Conservation (phyloP, 345 rosid species). For the Lepidium aucheri region DNA sequence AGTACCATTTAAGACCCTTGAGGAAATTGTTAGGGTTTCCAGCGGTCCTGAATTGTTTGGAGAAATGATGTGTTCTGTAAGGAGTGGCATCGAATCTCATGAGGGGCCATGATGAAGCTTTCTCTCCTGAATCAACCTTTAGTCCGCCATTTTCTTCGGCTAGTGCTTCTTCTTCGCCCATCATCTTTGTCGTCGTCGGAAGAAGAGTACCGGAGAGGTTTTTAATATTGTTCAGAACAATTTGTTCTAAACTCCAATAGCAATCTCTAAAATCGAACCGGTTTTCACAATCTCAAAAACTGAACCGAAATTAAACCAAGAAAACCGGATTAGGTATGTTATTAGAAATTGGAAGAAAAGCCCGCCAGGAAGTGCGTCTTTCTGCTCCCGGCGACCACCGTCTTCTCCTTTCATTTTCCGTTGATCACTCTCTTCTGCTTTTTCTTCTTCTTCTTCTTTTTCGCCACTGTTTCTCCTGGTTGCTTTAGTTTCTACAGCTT, state of each 20-base stretch:
- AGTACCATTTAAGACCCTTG: constrained; percentile 76
- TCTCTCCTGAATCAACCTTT: constrained; percentile 21
- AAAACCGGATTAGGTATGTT: constrained; percentile 11
- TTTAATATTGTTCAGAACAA: too few relatives aligned
- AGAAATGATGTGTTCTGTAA: constrained; percentile 56
- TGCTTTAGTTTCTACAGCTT: background rate
- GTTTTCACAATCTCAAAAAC: background rate
- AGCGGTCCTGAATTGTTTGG: constrained; percentile 49
- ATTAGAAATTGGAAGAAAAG: constrained; percentile 15
- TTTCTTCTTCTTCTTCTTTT: background rate
- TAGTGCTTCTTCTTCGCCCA: constrained; percentile 19
- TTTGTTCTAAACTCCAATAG: background rate
- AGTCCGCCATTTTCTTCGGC: constrained; percentile 22
- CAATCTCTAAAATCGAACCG: background rate
- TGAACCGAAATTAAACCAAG: constrained; percentile 2
- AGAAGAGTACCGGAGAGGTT: background rate
- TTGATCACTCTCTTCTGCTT: background rate
- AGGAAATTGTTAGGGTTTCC: constrained; percentile 78
- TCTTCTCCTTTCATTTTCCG: background rate
- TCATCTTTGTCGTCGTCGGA: background rate
- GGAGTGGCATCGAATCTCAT: constrained; percentile 65
- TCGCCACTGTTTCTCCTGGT: background rate
- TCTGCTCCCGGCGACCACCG: constrained; percentile 12
- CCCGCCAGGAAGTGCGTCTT: constrained; percentile 19
- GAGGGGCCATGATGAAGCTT: constrained; percentile 39